A percentile compares a stretch with the other conserved stretches of the same genome.
Conservation (phyloP, 441 rosid genomes). For the Pelargonium fulgidum region DNA sequence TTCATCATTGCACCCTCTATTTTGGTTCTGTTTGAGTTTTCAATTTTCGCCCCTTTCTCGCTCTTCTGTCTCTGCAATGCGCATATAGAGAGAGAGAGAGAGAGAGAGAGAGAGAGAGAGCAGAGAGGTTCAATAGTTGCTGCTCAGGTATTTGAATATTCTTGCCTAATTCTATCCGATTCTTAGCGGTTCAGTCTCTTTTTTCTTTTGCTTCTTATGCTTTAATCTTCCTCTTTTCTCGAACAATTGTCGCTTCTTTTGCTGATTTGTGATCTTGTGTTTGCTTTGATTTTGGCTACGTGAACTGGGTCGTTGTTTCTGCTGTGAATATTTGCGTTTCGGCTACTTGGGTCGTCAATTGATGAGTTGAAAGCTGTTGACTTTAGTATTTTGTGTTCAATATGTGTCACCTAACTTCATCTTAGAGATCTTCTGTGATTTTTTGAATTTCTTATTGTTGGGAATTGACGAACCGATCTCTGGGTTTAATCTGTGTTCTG, state of each 20-base stretch:
- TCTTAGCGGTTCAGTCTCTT: neutral
- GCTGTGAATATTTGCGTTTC: neutral
- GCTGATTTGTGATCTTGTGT: neutral
- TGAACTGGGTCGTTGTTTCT: slow-evolving; percentile 4
- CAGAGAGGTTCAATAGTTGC: neutral
- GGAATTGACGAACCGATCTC: neutral
- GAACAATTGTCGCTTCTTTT: neutral
- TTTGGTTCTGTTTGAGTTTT: neutral
- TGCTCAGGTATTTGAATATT: slow-evolving; percentile 2
- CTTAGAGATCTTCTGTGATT: neutral
- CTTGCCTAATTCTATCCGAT: neutral
- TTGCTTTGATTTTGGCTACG: neutral
- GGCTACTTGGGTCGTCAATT: neutral
- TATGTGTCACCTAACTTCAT: neutral
- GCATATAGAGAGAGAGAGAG: neutral
- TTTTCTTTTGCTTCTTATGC: neutral
- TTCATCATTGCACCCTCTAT: neutral
- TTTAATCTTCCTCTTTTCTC: neutral
- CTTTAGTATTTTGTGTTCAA: neutral
- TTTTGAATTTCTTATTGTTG: slow-evolving; percentile 5
- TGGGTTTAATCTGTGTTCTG: neutral
- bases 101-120: neutral
- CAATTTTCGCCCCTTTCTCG: slow-evolving; percentile 7
- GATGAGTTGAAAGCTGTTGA: neutral
- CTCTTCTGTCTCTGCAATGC: slow-evolving; percentile 1